Evolutionary conservation across 1,139 yeast genomes (phyloP).

Genomic region (Geotrichum histeridarum): DNA sequence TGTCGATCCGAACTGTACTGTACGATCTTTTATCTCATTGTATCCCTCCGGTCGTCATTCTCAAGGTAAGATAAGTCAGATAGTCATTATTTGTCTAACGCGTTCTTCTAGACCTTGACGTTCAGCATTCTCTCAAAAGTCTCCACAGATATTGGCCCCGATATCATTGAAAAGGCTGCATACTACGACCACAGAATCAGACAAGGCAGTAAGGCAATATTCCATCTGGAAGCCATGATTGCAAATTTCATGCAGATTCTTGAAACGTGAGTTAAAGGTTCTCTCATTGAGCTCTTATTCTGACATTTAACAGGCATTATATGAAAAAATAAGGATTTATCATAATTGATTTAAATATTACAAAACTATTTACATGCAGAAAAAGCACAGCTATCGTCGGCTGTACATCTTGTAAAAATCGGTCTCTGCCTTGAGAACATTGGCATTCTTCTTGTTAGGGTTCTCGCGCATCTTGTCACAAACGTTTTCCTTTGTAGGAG

Average conservation of each 20-base stretch:
- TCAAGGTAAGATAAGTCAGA: constrained; percentile 41
- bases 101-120: constrained; percentile 42
- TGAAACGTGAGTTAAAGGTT: constrained; percentile 33
- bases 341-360: too few species aligned
- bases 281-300: not conserved
- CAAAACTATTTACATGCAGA: not conserved
- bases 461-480: constrained; percentile 50
- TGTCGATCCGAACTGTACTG: constrained; percentile 65
- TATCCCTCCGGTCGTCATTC: constrained; percentile 75
- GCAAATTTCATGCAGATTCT: constrained; percentile 76
- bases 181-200: constrained; percentile 82
- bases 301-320: constrained; percentile 5
- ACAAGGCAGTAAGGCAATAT: constrained; percentile 81
- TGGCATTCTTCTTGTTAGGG: constrained; percentile 54
- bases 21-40: constrained; percentile 90
- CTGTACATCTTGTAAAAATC: constrained; percentile 34
- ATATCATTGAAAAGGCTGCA: constrained; percentile 64
- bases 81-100: constrained; percentile 1
- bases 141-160: constrained; percentile 43
- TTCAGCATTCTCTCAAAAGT: constrained; percentile 50
- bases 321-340: not conserved
- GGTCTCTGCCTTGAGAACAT: constrained; percentile 35
- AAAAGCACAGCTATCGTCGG: constrained; percentile 26
- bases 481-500: constrained; percentile 48
- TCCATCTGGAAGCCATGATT: constrained; percentile 89